Evolutionary conservation across 75 land plant species (phyloP).

Genomic region (Gnetum montanum): DNA sequence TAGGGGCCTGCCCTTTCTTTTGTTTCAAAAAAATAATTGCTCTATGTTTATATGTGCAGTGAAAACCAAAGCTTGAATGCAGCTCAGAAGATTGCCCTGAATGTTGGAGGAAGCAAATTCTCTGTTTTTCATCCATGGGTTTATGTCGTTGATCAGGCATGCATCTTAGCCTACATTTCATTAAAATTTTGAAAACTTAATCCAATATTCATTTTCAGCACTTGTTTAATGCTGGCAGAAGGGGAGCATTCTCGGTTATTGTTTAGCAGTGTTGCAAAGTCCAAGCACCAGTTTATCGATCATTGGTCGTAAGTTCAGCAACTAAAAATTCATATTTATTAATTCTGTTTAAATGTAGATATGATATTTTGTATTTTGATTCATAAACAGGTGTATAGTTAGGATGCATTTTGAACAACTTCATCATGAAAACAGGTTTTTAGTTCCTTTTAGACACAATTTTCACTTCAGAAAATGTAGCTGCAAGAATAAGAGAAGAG

Average conservation of each 20-base stretch:
- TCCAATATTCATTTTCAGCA: not conserved
- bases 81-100: constrained; percentile 32
- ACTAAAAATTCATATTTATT: too few species aligned
- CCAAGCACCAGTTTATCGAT: not conserved
- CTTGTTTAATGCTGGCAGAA: not conserved
- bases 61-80: constrained; percentile 15
- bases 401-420: too few species aligned
- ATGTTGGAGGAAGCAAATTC: constrained; percentile 42
- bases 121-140: constrained; percentile 36
- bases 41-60: constrained; percentile 19
- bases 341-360: too few species aligned
- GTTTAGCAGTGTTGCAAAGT: constrained; percentile 5
- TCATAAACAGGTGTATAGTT: too few species aligned
- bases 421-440: too few species aligned
- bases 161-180: not conserved
- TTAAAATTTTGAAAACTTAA: not conserved
- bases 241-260: not conserved
- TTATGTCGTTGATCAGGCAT: constrained; percentile 33
- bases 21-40: constrained; percentile 3
- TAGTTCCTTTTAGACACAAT: too few species aligned
- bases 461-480: too few species aligned
- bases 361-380: too few species aligned
- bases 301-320: constrained; percentile 11
- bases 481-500: too few species aligned
- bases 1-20: not conserved